Conservation (phyloP, 805 yeast species). For the Monosporozyma aerobia region DNA sequence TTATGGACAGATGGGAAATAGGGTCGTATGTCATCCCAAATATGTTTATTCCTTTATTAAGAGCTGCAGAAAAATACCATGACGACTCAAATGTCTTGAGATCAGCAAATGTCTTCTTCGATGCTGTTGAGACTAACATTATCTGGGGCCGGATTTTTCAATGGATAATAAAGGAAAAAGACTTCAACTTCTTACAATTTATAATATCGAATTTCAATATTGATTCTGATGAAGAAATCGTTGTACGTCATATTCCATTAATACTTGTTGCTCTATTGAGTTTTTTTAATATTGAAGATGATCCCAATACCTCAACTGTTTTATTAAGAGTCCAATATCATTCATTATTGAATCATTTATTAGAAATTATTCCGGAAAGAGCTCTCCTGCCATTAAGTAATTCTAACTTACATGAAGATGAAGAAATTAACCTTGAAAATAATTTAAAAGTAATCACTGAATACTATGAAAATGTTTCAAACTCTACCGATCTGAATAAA, state of each 20-base stretch:
- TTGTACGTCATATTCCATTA: conserved; percentile 65
- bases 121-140: conserved; percentile 69
- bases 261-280: conserved; percentile 43
- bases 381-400: conserved; percentile 49
- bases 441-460: conserved; percentile 24
- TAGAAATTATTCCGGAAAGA: conserved; percentile 53
- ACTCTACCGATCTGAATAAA: conserved; percentile 7
- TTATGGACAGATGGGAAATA: conserved; percentile 93
- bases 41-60: conserved; percentile 56
- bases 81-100: conserved; percentile 35
- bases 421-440: conserved; percentile 10
- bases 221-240: conserved; percentile 74
- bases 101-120: conserved; percentile 65
- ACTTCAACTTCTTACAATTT: conserved; percentile 46
- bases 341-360: conserved; percentile 29
- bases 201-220: conserved; percentile 59
- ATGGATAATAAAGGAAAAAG: conserved; percentile 21
- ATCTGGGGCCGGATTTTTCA: conserved; percentile 63
- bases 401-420: conserved; percentile 21
- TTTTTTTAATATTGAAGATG: conserved; percentile 9
- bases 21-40: conserved; percentile 66
- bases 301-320: conserved; percentile 1
- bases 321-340: conserved; percentile 1
- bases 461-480: conserved; percentile 28
- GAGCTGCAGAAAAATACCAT: conserved; percentile 33